Evolutionary conservation across 1,284 basidiomycete species (phyloP), one percentile per base, ranked within the genome.

Genomic region (Naganishia sp.): DNA sequence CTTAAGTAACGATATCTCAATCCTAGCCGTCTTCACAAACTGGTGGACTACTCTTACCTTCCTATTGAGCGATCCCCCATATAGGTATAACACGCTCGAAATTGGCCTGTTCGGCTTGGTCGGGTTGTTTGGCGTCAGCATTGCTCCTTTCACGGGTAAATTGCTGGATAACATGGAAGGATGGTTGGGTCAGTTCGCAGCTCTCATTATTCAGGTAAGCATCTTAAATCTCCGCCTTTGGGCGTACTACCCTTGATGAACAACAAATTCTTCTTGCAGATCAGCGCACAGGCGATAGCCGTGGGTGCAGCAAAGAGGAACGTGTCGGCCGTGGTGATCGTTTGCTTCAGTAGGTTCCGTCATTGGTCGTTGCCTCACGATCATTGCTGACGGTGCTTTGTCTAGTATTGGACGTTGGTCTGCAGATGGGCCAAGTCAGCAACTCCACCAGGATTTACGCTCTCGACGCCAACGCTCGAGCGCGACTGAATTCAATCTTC

Each of bases 71-170:
- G 86, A 84, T 11, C 72, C 83, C 2, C 87, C 87, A 1, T 90
- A 89, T 71, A 69, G 68, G 54, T 79, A 75, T 72, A 71, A 69
- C 50, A 86, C 88, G 3, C 78, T 89, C 42, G 80, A 83, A 21
- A 89, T 89, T 64, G 88, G 88, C 2, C 80, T 90, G 9, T 88
- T 90, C 74, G 88, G 87, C 6, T 77, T 90, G 3, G 79, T 89
- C 16, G 89, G 89, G 6, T 84, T 88, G 75, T 78, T 85, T 11
- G 87, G 87, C n/a, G 87, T 88, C 6, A 77, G 84, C 6, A 76
- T 83, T 50, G 85, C 85, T 0, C 88, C 88, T 0, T 70, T 88
- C 13, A 82, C 84, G 23, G 89, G 89, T 0, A 81, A 81, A 39
- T 69, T 85, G 10, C 83, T 90, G 54, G 88, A 90, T 74, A 78